These are phyloP conservation scores for Pichia terricola DNA, from an alignment of 1,139 yeast genomes.

Conservation along the genomic window DNA sequence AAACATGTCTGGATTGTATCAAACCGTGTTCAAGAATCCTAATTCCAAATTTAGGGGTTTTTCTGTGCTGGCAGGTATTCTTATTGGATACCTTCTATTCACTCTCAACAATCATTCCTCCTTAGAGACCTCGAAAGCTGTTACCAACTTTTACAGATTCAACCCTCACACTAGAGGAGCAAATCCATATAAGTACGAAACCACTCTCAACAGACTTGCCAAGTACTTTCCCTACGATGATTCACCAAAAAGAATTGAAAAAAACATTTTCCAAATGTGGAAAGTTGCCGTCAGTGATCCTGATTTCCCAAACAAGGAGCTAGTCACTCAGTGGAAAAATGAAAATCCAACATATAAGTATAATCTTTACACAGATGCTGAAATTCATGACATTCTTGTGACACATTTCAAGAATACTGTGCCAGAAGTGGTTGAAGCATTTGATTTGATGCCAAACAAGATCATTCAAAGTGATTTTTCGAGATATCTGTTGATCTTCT, in stretches of 20 bases:
- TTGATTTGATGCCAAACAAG: slow-evolving; percentile 42
- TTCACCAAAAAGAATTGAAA: slow-evolving; percentile 57
- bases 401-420: slow-evolving; percentile 25
- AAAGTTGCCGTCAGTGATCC: slow-evolving; percentile 54
- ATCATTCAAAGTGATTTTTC: slow-evolving; percentile 48
- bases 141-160: slow-evolving; percentile 22
- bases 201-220: slow-evolving; percentile 22
- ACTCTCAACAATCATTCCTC: slow-evolving; percentile 17
- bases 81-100: slow-evolving; percentile 20
- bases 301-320: slow-evolving; percentile 43
- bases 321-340: slow-evolving; percentile 39
- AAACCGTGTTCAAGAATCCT: not conserved
- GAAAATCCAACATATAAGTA: slow-evolving; percentile 58
- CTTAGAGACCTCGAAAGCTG: slow-evolving; percentile 16
- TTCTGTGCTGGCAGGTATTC: slow-evolving; percentile 19
- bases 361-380: slow-evolving; percentile 51
- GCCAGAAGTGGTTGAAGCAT: slow-evolving; percentile 44
- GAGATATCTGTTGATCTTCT: slow-evolving; percentile 40
- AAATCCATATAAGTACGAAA: slow-evolving; percentile 23
- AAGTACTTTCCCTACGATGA: slow-evolving; percentile 24
- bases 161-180: slow-evolving; percentile 25
- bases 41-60: slow-evolving; percentile 12
- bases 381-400: slow-evolving; percentile 20
- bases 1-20: not conserved
- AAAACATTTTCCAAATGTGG: slow-evolving; percentile 98